These are phyloP conservation scores for Boeremia exigua DNA, from an alignment of 2,329 filamentous ascomycete genomes.

Conservation along the genomic window DNA sequence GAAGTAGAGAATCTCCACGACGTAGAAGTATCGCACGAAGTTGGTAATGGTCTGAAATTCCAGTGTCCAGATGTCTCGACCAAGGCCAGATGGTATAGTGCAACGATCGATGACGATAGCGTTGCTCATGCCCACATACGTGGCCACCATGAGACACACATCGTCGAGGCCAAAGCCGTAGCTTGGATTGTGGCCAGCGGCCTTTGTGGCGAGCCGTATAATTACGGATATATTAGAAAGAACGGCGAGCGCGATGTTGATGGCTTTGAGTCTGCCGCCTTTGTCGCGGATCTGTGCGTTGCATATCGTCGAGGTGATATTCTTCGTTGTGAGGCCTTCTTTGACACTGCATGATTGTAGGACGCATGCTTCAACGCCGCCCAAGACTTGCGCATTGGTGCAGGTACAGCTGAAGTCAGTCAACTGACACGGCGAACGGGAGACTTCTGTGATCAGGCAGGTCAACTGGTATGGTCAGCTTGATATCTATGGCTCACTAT, in stretches of 20 bases:
- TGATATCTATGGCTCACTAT: no score
- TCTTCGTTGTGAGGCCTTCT: conserved; percentile 1
- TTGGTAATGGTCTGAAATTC: conserved; percentile 47
- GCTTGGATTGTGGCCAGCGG: background rate
- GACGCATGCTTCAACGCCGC: background rate
- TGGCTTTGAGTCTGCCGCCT: background rate
- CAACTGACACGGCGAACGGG: background rate
- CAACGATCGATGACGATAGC: conserved; percentile 17
- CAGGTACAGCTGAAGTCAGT: background rate
- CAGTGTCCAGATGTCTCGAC: conserved; percentile 59
- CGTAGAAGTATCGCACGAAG: conserved; percentile 45
- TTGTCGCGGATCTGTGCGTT: background rate
- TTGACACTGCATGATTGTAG: conserved; percentile 10
- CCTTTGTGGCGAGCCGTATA: background rate
- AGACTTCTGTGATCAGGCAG: background rate
- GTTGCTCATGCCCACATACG: background rate
- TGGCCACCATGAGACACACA: background rate
- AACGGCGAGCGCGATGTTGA: background rate
- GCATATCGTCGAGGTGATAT: background rate
- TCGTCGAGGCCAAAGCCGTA: background rate
- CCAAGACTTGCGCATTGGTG: background rate
- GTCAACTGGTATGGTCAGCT: background rate
- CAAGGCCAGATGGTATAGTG: conserved; percentile 46
- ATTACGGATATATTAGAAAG: background rate
- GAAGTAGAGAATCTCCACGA: conserved; percentile 39